A percentile compares a stretch with the other conserved stretches of the same genome.
Conservation (phyloP, 768 basidiomycete genomes). For the Rhodotorula paludigena region DNA sequence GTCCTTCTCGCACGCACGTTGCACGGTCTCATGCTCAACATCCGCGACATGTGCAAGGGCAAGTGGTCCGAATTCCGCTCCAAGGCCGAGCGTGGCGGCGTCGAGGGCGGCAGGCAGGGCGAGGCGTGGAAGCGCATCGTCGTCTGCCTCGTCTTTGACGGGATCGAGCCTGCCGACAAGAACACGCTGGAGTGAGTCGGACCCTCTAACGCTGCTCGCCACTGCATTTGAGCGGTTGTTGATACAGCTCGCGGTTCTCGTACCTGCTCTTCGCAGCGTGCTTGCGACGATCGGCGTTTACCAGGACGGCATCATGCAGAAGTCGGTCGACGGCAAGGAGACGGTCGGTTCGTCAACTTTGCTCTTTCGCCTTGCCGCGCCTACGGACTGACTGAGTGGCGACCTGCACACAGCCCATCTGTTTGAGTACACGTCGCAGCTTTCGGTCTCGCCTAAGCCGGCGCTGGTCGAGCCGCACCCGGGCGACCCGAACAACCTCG, state of each 20-base stretch:
- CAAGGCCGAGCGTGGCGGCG: slow-evolving; percentile 71
- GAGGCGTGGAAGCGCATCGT: slow-evolving; percentile 73
- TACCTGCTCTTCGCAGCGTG: slow-evolving; percentile 16
- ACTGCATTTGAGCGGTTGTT: no score
- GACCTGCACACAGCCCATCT: slow-evolving; percentile 73
- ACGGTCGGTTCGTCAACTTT: slow-evolving; percentile 52
- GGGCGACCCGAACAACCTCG: slow-evolving; percentile 84
- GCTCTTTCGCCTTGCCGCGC: no score
- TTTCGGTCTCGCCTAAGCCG: slow-evolving; percentile 85
- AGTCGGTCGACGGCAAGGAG: slow-evolving; percentile 49
- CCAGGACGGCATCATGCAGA: slow-evolving; percentile 45
- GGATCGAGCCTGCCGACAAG: slow-evolving; percentile 92
- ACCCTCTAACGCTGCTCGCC: no score
- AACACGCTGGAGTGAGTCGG: slow-evolving; percentile 41
- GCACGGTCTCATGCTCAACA: slow-evolving; percentile 95
- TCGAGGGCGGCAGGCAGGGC: slow-evolving; percentile 54
- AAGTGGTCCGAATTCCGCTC: slow-evolving; percentile 92
- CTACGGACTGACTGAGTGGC: background rate
- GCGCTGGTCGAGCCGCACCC: slow-evolving; percentile 84
- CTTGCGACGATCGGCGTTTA: slow-evolving; percentile 51
- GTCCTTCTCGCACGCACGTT: slow-evolving; percentile 77
- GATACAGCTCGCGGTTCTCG: no score
- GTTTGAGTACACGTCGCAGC: slow-evolving; percentile 96
- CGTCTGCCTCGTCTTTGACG: slow-evolving; percentile 65
- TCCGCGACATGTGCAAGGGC: slow-evolving; percentile 91